Evolutionary conservation across 345 rosid genomes (phyloP).

Genomic region (Viola odorata): DNA sequence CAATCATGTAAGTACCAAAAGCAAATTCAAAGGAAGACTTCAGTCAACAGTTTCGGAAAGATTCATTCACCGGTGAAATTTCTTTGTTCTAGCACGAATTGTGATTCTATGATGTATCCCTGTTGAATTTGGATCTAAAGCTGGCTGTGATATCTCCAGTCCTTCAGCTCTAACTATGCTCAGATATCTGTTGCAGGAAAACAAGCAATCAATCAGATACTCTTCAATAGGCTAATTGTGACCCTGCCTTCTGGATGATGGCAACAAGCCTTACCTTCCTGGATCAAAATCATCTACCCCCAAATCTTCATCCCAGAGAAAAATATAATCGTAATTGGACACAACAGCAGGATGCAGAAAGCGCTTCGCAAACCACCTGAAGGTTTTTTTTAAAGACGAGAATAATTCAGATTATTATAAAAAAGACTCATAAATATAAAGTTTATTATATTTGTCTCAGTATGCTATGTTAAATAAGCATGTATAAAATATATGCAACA

Average conservation of each 20-base stretch:
- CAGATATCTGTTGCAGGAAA: conserved; percentile 50
- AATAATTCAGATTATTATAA: background rate
- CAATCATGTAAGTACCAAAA: conserved; percentile 13
- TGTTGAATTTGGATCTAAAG: conserved; percentile 86
- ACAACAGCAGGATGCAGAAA: conserved; percentile 92
- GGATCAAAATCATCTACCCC: conserved; percentile 83
- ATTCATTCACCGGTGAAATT: conserved; percentile 54
- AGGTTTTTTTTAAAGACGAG: background rate
- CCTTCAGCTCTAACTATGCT: conserved; percentile 66
- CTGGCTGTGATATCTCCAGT: conserved; percentile 97
- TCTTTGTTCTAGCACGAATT: conserved; percentile 71
- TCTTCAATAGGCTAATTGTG: background rate
- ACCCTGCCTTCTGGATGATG: background rate
- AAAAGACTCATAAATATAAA: background rate
- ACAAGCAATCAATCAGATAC: background rate
- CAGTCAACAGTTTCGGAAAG: conserved; percentile 3
- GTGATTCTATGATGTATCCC: conserved; percentile 95
- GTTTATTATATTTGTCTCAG: background rate
- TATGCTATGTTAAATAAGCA: background rate
- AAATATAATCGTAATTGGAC: conserved; percentile 73
- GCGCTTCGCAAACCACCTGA: conserved; percentile 99
- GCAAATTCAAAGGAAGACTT: background rate
- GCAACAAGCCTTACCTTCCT: conserved; percentile 37
- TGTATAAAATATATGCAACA: background rate
- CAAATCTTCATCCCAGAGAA: conserved; percentile 98